phyloP scores from a whole-genome alignment of 345 rosid genomes.

The Heritiera fomes region DNA sequence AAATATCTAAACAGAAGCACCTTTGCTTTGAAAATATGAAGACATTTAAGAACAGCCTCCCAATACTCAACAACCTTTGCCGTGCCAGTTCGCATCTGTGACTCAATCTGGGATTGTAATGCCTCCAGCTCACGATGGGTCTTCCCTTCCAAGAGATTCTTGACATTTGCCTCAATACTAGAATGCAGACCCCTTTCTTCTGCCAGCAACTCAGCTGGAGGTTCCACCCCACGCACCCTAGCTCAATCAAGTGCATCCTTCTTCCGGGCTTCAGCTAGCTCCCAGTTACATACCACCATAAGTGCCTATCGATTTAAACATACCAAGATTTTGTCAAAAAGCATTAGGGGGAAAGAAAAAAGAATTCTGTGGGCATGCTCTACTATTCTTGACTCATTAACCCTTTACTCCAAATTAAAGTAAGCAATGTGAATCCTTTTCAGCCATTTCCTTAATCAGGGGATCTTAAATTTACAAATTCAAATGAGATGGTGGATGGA shows the following conservation, averaged over 20 bases:
- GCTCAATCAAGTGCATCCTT: conserved; percentile 90
- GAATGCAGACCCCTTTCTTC: conserved; percentile 94
- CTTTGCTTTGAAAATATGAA: conserved; percentile 93
- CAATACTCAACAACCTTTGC: conserved; percentile 97
- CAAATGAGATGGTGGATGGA: no score
- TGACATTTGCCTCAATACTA: conserved; percentile 82
- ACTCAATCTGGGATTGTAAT: conserved; percentile 66
- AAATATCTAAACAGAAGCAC: conserved; percentile 35
- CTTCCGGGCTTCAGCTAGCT: conserved; percentile 85
- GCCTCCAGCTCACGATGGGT: conserved; percentile 69
- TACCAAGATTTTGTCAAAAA: conserved; percentile 6
- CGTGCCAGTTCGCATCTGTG: conserved; percentile 80
- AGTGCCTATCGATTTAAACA: conserved; percentile 66
- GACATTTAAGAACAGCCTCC: conserved; percentile 93
- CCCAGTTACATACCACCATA: conserved; percentile 89
- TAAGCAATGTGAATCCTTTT: background rate
- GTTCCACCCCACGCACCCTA: conserved; percentile 91
- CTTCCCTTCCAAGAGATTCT: conserved; percentile 75
- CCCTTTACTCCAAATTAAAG: background rate
- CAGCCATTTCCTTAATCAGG: background rate
- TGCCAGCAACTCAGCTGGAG: conserved; percentile 87
- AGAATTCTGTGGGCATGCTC: background rate
- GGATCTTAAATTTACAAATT: background rate
- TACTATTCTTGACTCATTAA: background rate
- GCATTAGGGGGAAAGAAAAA: background rate